Evolutionary conservation across 495 filamentous ascomycete genomes (phyloP).

Genomic region (Aspergillus steynii): DNA sequence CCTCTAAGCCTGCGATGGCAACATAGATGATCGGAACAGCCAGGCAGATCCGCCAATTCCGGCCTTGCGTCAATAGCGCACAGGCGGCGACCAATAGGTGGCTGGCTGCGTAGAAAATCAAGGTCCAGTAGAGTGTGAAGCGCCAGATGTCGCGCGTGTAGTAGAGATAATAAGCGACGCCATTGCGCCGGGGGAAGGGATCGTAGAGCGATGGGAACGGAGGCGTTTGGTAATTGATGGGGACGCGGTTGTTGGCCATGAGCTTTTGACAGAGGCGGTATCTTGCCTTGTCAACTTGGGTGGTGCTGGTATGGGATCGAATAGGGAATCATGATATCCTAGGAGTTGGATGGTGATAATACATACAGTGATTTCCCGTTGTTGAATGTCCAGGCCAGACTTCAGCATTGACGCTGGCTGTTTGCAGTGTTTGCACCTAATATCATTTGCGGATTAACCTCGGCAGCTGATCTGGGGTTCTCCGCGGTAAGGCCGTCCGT

Average conservation of each 20-base stretch:
- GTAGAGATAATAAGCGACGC: constrained; percentile 68
- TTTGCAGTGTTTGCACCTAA: constrained; percentile 44
- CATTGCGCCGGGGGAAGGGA: constrained; percentile 57
- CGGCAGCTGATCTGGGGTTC: constrained; percentile 41
- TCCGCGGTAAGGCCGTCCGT: constrained; percentile 26
- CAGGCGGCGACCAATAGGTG: constrained; percentile 62
- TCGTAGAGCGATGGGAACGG: constrained; percentile 88
- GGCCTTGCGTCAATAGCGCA: constrained; percentile 68
- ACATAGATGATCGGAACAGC: constrained; percentile 73
- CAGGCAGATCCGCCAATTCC: constrained; percentile 75
- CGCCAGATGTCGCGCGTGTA: constrained; percentile 81
- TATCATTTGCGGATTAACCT: constrained; percentile 28
- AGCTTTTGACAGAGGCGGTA: background rate
- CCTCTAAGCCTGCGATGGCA: constrained; percentile 76
- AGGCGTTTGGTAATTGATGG: constrained; percentile 69
- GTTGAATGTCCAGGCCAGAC: background rate
- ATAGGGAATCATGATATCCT: constrained; percentile 12
- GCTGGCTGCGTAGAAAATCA: constrained; percentile 46
- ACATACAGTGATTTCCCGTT: background rate
- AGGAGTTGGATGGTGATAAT: background rate
- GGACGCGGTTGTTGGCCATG: constrained; percentile 52
- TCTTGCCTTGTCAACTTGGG: constrained; percentile 12
- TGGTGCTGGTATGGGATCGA: background rate
- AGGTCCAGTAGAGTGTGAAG: constrained; percentile 88
- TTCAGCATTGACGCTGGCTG: constrained; percentile 11